Evolutionary conservation across 2,329 filamentous ascomycete species (phyloP), one percentile per base, ranked within the genome.

Genomic region (Albophoma yamanashiensis): DNA sequence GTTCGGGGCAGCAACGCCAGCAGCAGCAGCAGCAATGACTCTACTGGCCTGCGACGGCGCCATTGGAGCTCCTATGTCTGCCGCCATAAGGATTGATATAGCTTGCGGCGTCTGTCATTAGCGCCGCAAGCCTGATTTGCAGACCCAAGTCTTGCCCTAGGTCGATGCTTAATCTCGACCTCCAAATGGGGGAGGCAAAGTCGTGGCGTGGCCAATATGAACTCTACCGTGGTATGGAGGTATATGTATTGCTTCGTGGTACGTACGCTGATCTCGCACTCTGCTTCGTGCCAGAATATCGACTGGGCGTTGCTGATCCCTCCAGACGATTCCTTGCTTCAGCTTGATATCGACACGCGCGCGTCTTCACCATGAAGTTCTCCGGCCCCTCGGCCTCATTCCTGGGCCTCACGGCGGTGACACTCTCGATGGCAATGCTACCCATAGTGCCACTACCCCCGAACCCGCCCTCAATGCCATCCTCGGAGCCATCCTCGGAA

Each of bases 361-460:
- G 25, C 14, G 17, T 47, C 43, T 2, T 31, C 25, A 5, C 25
- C 25, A 50, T 50, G 45, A 50, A 50, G 45, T 25, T 47, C 6
- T 4, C 43, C 11, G 11, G 11, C 39, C 6, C 39, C 43, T 17
- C 22, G 2, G 22, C 14, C 14, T 22, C 43, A 4, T 22, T 27
- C 22, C 12, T 47, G 43, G 14, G 43, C 43, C 15, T 47, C 43
- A 22, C 43, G 1, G 6, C 12, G 14, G 22, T 27, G 43, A 15
- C 45, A 3, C 25, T 17, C 12, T 27, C 22, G 0, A 2, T 15
- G n/a, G 9, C 43, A 9, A 9, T 2, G n/a, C 43, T 11, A 11
- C 7, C n/a, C 2, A 0, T 5, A 11, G n/a, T n/a, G 43, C 11
- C 4, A 11, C 43, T 11, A 11, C n/a, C 9, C n/a, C n/a, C 1